phyloP scores from a whole-genome alignment of 257 asterid genomes.

The Rubia yunnanensis region DNA sequence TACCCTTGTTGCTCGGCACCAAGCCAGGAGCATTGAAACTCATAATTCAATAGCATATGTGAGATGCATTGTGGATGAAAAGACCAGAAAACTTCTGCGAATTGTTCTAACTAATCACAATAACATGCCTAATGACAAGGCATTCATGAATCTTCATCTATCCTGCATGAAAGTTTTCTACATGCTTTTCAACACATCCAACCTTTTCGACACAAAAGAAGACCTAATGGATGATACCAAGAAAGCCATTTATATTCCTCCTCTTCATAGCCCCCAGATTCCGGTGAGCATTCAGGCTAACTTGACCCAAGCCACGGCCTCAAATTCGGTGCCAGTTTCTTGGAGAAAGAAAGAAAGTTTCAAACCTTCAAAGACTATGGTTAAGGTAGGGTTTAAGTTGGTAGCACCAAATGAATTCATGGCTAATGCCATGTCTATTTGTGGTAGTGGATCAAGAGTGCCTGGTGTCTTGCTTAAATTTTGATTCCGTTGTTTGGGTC shows the following conservation, averaged over 20 bases:
- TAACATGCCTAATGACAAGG: slow-evolving; percentile 17
- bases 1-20: too few relatives aligned
- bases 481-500: background rate
- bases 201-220: slow-evolving; percentile 32
- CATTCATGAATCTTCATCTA: slow-evolving; percentile 36
- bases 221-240: slow-evolving; percentile 37
- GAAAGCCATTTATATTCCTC: slow-evolving; percentile 44
- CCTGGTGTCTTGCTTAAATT: background rate
- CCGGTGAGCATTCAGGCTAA: background rate
- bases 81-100: slow-evolving; percentile 33
- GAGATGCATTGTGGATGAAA: slow-evolving; percentile 15
- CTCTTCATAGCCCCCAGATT: background rate
- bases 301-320: background rate
- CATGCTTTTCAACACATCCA: slow-evolving; percentile 48
- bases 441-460: background rate
- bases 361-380: background rate
- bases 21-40: too few relatives aligned
- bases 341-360: too few relatives aligned
- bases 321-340: background rate
- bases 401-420: background rate
- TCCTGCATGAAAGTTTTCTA: slow-evolving; percentile 38
- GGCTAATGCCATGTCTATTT: background rate
- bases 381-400: background rate
- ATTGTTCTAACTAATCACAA: slow-evolving; percentile 24
- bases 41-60: slow-evolving; percentile 35